These are phyloP conservation scores for Boehmeria nivea DNA, from an alignment of 306 rosid species.

Conservation along the genomic window DNA sequence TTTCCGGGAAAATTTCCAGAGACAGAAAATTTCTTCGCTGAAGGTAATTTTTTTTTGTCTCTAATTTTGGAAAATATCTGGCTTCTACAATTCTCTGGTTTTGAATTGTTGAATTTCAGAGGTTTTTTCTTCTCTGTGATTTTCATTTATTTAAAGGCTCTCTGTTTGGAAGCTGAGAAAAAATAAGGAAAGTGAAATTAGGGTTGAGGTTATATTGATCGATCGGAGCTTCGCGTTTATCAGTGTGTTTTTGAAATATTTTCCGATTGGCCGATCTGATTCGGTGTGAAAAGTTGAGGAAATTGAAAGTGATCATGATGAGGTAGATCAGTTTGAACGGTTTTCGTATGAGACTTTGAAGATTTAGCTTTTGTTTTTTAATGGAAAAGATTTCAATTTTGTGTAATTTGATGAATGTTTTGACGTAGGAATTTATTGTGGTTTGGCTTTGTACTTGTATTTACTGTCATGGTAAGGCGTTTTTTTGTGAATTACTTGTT, in stretches of 20 bases:
- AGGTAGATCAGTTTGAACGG: not conserved
- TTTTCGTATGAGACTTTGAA: not conserved
- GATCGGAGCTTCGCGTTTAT: not conserved
- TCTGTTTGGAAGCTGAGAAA: not conserved
- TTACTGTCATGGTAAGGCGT: no score
- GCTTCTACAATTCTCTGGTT: not conserved
- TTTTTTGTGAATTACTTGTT: no score
- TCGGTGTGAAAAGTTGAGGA: not conserved
- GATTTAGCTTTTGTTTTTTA: no score
- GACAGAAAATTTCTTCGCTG: not conserved
- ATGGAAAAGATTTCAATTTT: no score
- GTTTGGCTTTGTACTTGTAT: no score
- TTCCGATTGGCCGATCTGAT: conserved; percentile 12
- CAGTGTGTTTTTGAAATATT: not conserved
- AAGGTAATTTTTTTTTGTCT: not conserved
- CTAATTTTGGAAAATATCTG: not conserved
- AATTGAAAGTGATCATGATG: not conserved
- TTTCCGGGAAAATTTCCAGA: not conserved
- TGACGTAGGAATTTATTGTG: not conserved
- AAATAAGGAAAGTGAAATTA: not conserved
- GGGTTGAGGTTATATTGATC: not conserved
- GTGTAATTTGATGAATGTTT: not conserved
- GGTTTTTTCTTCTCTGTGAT: not conserved
- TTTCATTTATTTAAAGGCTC: not conserved
- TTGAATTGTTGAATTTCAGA: not conserved